Evolutionary conservation across 345 rosid genomes (phyloP).

Genomic region (Hevea brasiliensis): DNA sequence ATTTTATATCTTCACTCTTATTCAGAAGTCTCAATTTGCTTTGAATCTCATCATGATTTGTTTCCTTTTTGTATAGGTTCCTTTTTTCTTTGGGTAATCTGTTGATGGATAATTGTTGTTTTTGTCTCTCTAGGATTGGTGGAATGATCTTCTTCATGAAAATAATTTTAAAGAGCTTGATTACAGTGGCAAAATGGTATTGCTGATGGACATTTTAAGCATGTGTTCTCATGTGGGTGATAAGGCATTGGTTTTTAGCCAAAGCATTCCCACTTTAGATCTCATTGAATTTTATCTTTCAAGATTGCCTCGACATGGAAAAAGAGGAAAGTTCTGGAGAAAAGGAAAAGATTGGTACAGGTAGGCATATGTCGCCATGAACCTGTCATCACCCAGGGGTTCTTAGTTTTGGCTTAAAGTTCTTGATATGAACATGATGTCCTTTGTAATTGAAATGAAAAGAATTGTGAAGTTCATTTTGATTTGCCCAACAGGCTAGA

Average conservation of each 20-base stretch:
- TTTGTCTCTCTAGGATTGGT: slow-evolving; percentile 73
- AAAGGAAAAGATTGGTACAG: slow-evolving; percentile 99
- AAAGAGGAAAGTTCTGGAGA: slow-evolving; percentile 84
- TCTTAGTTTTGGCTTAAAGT: not conserved
- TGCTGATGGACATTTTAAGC: slow-evolving; percentile 84
- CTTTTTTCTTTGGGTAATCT: not conserved
- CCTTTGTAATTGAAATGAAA: slow-evolving; percentile 1
- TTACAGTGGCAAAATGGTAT: slow-evolving; percentile 96
- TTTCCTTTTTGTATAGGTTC: not conserved
- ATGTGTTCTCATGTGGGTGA: slow-evolving; percentile 77
- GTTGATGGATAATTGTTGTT: not conserved
- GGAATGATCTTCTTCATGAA: slow-evolving; percentile 86
- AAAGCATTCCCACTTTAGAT: slow-evolving; percentile 97
- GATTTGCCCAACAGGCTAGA: slow-evolving; percentile 62
- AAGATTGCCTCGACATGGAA: slow-evolving; percentile 67
- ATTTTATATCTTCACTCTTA: slow-evolving; percentile 2
- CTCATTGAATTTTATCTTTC: slow-evolving; percentile 93
- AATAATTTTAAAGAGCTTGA: slow-evolving; percentile 65
- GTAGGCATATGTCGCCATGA: slow-evolving; percentile 42
- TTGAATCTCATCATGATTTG: not conserved
- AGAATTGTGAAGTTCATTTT: not conserved
- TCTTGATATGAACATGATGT: not conserved
- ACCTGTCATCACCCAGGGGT: not conserved
- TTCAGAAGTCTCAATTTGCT: not conserved
- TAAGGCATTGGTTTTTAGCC: slow-evolving; percentile 94